These are phyloP conservation scores for Leccinum fuscescens DNA, from an alignment of 1,284 basidiomycete genomes.

Conservation along the genomic window DNA sequence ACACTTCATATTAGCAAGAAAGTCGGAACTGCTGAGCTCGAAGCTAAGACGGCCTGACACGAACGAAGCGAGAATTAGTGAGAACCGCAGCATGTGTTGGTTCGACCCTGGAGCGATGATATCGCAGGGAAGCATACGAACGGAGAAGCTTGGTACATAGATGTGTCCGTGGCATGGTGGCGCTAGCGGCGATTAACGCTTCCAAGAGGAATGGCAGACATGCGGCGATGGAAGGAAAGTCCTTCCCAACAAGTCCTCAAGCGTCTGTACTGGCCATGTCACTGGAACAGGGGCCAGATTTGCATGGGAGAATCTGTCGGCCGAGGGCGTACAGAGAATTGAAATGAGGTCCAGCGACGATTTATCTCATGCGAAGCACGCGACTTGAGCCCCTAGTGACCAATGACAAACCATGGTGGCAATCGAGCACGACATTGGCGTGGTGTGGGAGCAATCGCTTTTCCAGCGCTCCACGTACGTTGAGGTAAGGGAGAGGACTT, in stretches of 20 bases:
- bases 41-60: conserved; percentile 16
- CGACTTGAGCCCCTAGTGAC: conserved; percentile 12
- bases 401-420: conserved; percentile 20
- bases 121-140: conserved; percentile 27
- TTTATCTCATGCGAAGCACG: conserved; percentile 23
- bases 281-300: conserved; percentile 21
- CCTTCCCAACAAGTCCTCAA: conserved; percentile 15
- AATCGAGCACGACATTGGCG: conserved; percentile 20
- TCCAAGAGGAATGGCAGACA: conserved; percentile 29
- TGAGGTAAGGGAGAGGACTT: neutral
- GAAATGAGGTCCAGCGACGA: conserved; percentile 6
- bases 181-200: conserved; percentile 34
- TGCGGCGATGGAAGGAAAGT: conserved; percentile 27
- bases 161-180: conserved; percentile 27
- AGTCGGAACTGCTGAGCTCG: conserved; percentile 2
- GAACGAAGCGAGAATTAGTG: conserved; percentile 16
- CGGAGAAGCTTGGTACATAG: conserved; percentile 25
- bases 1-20: conserved; percentile 1
- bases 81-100: conserved; percentile 15
- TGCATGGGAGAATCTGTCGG: conserved; percentile 26
- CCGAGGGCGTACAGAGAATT: conserved; percentile 1
- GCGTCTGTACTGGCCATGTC: conserved; percentile 8
- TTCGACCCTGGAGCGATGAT: conserved; percentile 25
- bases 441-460: conserved; percentile 24
- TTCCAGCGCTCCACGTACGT: conserved; percentile 3